Percentiles rank a stretch among this genome's conserved stretches.
These are phyloP conservation scores for Monosporascus sp. DNA, from an alignment of 2,329 filamentous ascomycete genomes.

Conservation along the genomic window DNA sequence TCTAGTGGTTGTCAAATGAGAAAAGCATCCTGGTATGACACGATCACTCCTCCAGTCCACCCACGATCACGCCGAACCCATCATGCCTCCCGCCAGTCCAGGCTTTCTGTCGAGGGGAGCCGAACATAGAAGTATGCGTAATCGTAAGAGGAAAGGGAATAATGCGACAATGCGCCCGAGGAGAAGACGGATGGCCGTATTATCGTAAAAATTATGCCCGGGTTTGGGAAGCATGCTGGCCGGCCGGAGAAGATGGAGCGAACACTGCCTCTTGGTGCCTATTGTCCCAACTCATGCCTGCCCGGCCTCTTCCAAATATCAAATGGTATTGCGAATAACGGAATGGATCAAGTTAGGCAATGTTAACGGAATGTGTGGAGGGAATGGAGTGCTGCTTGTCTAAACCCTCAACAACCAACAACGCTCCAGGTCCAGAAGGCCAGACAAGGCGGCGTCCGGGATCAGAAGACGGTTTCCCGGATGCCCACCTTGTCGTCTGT, in stretches of 20 bases:
- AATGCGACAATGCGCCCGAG: conserved; percentile 7
- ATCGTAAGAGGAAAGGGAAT: conserved; percentile 18
- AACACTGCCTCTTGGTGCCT: conserved; percentile 13
- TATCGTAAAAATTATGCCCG: too few relatives aligned
- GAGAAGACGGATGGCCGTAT: too few relatives aligned
- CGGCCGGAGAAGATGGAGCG: too few relatives aligned
- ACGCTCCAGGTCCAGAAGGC: conserved; percentile 12
- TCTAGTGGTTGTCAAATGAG: conserved; percentile 18
- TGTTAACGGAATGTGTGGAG: conserved; percentile 12
- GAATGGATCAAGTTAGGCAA: conserved; percentile 9
- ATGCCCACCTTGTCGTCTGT: conserved; percentile 10
- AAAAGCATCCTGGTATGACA: conserved; percentile 17
- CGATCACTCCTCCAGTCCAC: conserved; percentile 21
- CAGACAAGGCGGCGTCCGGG: conserved; percentile 6
- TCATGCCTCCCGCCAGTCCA: conserved; percentile 17
- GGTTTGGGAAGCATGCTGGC: too few relatives aligned
- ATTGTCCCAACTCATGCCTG: conserved; percentile 19
- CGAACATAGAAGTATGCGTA: conserved; percentile 15
- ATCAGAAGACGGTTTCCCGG: conserved; percentile 9
- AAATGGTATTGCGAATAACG: conserved; percentile 6
- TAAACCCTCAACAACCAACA: neutral
- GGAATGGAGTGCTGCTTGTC: conserved; percentile 1
- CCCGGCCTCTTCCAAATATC: conserved; percentile 8
- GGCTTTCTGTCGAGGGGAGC: conserved; percentile 24
- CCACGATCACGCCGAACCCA: conserved; percentile 19